Evolutionary conservation across 1,284 basidiomycete species (phyloP).

Genomic region (Leccinum pseudoinsigne): DNA sequence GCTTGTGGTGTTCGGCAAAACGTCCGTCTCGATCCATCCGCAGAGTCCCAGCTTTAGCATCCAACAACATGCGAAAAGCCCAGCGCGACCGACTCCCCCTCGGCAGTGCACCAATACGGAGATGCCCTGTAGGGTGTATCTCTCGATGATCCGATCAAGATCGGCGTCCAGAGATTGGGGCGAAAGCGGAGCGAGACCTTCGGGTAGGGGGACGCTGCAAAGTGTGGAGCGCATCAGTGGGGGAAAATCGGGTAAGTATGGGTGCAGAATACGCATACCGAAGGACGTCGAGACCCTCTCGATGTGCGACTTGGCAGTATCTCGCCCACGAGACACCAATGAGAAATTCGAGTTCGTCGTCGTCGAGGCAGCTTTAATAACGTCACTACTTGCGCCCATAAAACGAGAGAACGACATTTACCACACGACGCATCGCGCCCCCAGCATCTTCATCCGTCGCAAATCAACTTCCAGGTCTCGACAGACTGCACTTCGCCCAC

Average conservation of each 20-base stretch:
- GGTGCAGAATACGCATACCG: constrained; percentile 34
- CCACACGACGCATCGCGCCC: constrained; percentile 86
- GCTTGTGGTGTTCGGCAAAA: not conserved
- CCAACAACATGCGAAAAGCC: constrained; percentile 93
- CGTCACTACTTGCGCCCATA: not conserved
- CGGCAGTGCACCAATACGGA: constrained; percentile 90
- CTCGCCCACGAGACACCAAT: constrained; percentile 83
- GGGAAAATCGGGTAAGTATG: not conserved
- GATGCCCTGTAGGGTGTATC: constrained; percentile 76
- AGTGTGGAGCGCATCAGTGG: constrained; percentile 4
- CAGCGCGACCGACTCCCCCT: constrained; percentile 94
- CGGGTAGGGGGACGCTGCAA: constrained; percentile 81
- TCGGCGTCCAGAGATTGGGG: constrained; percentile 66
- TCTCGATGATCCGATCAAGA: constrained; percentile 67
- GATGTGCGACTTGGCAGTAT: constrained; percentile 65
- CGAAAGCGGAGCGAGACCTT: constrained; percentile 83
- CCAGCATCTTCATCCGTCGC: constrained; percentile 71
- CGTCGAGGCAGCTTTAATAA: constrained; percentile 72
- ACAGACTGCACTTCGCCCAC: constrained; percentile 83
- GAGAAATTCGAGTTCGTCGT: constrained; percentile 77
- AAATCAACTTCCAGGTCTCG: constrained; percentile 83
- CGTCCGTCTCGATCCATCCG: constrained; percentile 54
- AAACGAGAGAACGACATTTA: constrained; percentile 28
- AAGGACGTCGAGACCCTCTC: constrained; percentile 76
- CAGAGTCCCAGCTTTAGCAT: constrained; percentile 89